Base-by-base conservation (phyloP, 2,329 filamentous ascomycete species). In the Fusarium gaditjirri region DNA sequence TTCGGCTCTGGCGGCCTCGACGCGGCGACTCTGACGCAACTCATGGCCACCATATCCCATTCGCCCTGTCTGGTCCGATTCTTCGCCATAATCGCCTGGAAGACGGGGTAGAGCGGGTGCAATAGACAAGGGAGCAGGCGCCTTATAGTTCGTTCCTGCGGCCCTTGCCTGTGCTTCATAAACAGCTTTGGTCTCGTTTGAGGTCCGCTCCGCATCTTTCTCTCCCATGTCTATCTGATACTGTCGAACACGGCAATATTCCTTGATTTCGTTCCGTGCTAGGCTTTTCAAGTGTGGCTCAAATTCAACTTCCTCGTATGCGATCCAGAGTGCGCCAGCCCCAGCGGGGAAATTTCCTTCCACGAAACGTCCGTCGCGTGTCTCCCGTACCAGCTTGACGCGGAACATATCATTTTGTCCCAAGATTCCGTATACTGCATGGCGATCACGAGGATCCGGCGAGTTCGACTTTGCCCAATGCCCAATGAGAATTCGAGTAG, bases 361-460 rank as follows among this genome's bases (percentile, higher is more conserved):
- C 2, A 89, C 81, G 35, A 84, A 85, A 0, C 87, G 85, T 6
- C 89, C 89, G 73, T 91, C 89, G 6, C 89, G 86, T 0, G 89
- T 91, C 73, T 90, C 85, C 10, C 87, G 83, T 2, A 89, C 85
- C 1, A 91, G 83, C 77, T 91, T 91, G 59, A 91, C 88, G 1
- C 90, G 83, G 76, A 92, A 91, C 85, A 90, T 90, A 70, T 91
- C 89, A 61, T 90, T 90, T 23, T 86, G 85, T 2, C 88, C 88
- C 1, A 91, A 79, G 16, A 91, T 90, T 7, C 90, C 90, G 59
- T 88, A 89, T 1, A 91, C 88, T 0, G 89, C 90, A 73, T 91
- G 89, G 57, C 88, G 88, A 74, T 91, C 84, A 17, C 80, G 80
- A 4, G 81, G 76, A 5, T 84, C 79, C 0, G 76, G 43, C 54